Conservation (phyloP, 495 filamentous ascomycete species). For the Trichoderma reesei region DNA sequence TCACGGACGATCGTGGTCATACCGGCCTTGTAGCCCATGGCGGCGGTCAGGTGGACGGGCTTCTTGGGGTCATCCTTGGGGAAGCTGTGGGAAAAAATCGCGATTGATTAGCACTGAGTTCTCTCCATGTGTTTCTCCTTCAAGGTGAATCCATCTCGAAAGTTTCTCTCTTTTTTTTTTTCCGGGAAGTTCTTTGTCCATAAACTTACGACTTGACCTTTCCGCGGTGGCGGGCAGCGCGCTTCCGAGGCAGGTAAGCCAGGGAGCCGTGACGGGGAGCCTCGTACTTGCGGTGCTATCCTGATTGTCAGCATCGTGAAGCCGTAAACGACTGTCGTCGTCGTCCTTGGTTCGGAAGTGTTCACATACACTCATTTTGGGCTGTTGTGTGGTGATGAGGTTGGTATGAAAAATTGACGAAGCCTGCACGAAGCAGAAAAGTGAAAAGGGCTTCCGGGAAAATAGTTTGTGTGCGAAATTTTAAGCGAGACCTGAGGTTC, state of each 20-base stretch:
- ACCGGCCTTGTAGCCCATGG: constrained; percentile 99
- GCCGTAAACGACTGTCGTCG: neutral
- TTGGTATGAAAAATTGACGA: constrained; percentile 10
- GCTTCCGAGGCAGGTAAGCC: constrained; percentile 95
- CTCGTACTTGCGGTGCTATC: constrained; percentile 68
- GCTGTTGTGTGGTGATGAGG: constrained; percentile 10
- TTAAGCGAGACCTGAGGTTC: constrained; percentile 4
- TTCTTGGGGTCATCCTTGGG: constrained; percentile 99
- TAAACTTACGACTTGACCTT: constrained; percentile 89
- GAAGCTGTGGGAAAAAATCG: constrained; percentile 52
- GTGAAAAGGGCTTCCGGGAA: neutral
- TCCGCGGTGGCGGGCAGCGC: constrained; percentile 88
- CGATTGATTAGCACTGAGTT: constrained; percentile 6
- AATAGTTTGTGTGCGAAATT: constrained; percentile 12
- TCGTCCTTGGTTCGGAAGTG: neutral
- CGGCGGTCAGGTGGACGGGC: constrained; percentile 95
- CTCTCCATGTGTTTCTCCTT: neutral
- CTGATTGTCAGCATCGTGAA: constrained; percentile 3
- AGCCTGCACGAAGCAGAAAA: constrained; percentile 8
- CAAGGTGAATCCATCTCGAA: neutral
- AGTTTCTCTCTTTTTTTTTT: neutral
- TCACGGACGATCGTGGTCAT: constrained; percentile 99
- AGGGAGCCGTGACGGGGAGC: constrained; percentile 97
- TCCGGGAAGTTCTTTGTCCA: too few relatives aligned
- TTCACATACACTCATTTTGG: constrained; percentile 11